Evolutionary conservation across 495 filamentous ascomycete genomes (phyloP).

Genomic region (Xylaria castorea): DNA sequence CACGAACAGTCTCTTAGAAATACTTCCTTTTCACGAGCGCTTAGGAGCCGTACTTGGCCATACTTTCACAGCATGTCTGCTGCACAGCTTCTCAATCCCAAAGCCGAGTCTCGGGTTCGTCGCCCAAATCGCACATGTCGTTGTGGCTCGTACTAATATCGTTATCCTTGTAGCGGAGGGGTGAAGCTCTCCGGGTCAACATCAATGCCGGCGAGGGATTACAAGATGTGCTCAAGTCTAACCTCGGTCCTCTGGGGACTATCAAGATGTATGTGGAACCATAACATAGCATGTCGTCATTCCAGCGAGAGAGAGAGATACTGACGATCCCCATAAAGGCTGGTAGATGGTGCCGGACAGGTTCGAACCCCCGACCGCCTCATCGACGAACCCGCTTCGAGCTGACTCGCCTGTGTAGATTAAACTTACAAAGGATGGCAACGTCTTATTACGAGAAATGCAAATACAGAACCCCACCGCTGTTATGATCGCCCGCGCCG

Average conservation of each 20-base stretch:
- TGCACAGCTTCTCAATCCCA: conserved; percentile 95
- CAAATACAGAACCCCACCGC: conserved; percentile 91
- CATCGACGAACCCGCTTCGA: conserved; percentile 6
- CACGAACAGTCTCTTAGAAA: conserved; percentile 3
- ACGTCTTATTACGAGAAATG: conserved; percentile 95
- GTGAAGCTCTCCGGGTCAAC: conserved; percentile 94
- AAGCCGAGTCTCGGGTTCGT: conserved; percentile 92
- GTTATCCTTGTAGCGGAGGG: conserved; percentile 73
- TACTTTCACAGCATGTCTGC: conserved; percentile 69
- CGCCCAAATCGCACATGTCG: conserved; percentile 31
- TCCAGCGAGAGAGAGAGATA: conserved; percentile 8
- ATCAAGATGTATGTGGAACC: conserved; percentile 82
- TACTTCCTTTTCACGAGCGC: neutral
- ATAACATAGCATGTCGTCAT: neutral
- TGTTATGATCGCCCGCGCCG: conserved; percentile 98
- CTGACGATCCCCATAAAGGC: conserved; percentile 58
- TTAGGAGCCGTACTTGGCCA: conserved; percentile 1
- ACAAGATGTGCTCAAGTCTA: conserved; percentile 95
- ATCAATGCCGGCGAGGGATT: conserved; percentile 95
- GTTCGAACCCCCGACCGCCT: conserved; percentile 60
- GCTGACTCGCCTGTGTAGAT: conserved; percentile 64
- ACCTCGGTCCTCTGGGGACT: conserved; percentile 90
- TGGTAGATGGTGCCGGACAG: conserved; percentile 93
- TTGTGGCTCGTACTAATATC: conserved; percentile 38
- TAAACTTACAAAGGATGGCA: conserved; percentile 99